These are phyloP conservation scores for Xylaria acuta DNA, from an alignment of 495 filamentous ascomycete genomes.

Conservation along the genomic window DNA sequence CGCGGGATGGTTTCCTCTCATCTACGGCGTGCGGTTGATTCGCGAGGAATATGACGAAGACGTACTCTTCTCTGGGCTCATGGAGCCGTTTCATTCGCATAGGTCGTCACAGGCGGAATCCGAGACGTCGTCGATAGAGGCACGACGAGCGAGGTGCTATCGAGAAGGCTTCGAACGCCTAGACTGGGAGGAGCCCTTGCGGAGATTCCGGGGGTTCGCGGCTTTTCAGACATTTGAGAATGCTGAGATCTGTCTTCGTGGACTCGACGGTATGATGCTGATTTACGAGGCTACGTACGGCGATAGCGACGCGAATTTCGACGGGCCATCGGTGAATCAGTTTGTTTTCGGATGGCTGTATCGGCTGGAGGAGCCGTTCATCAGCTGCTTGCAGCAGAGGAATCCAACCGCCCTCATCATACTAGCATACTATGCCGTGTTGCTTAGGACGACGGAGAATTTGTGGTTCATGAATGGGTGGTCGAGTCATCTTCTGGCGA, in stretches of 20 bases:
- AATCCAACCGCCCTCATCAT: neutral
- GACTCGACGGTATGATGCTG: neutral
- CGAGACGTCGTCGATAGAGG: neutral
- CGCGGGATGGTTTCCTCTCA: conserved; percentile 4
- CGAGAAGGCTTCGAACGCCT: neutral
- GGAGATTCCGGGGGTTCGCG: neutral
- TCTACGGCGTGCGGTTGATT: conserved; percentile 14
- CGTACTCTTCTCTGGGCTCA: neutral
- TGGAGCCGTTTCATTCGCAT: conserved; percentile 7
- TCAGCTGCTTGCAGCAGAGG: neutral
- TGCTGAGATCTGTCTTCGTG: neutral
- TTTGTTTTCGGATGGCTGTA: conserved; percentile 17
- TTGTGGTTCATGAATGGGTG: neutral
- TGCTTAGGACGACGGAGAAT: neutral
- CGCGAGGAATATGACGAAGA: conserved; percentile 3
- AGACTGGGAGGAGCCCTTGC: conserved; percentile 9
- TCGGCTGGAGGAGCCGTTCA: neutral
- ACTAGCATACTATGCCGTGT: neutral
- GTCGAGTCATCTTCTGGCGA: neutral
- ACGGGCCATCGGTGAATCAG: conserved; percentile 9
- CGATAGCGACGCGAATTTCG: neutral
- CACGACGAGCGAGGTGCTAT: neutral
- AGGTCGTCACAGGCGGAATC: no score
- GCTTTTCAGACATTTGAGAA: neutral
- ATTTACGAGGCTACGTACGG: neutral